A percentile compares a stretch with the other conserved stretches of the same genome.
Conservation (phyloP, 345 rosid genomes). For the Melaleuca quinquenervia region DNA sequence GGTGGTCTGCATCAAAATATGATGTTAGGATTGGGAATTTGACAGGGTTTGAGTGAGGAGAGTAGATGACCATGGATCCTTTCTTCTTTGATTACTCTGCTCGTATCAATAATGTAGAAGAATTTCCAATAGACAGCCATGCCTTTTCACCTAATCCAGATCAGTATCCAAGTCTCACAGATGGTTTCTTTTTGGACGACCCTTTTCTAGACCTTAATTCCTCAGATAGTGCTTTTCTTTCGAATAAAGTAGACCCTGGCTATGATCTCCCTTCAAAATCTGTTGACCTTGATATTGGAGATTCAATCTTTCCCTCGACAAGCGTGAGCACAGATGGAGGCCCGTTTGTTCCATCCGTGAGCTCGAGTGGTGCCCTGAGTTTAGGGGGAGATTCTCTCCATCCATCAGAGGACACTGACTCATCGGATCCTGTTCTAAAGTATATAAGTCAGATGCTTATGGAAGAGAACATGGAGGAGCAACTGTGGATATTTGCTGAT, state of each 20-base stretch:
- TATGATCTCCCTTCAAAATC: not conserved
- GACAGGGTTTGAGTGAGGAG: not conserved
- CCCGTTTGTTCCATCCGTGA: not conserved
- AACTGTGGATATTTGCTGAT: conserved; percentile 22
- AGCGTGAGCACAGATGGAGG: not conserved
- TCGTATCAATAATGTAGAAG: not conserved
- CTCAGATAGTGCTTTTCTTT: not conserved
- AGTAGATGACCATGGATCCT: not conserved
- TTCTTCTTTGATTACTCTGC: not conserved
- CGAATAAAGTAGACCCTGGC: not conserved
- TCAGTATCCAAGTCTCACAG: not conserved
- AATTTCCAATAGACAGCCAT: not conserved
- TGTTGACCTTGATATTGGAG: not conserved
- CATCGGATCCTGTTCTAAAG: conserved; percentile 18
- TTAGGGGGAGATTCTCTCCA: not conserved
- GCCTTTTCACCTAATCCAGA: no score
- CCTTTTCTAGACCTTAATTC: not conserved
- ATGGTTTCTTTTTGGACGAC: not conserved
- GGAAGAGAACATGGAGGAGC: conserved; percentile 37
- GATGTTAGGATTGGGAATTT: no score
- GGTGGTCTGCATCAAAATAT: no score
- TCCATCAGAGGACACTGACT: conserved; percentile 16
- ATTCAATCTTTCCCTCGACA: not conserved
- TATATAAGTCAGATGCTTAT: conserved; percentile 29
- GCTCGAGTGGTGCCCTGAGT: not conserved